Evolutionary conservation across 345 rosid genomes (phyloP).

Genomic region (Hevea brasiliensis): DNA sequence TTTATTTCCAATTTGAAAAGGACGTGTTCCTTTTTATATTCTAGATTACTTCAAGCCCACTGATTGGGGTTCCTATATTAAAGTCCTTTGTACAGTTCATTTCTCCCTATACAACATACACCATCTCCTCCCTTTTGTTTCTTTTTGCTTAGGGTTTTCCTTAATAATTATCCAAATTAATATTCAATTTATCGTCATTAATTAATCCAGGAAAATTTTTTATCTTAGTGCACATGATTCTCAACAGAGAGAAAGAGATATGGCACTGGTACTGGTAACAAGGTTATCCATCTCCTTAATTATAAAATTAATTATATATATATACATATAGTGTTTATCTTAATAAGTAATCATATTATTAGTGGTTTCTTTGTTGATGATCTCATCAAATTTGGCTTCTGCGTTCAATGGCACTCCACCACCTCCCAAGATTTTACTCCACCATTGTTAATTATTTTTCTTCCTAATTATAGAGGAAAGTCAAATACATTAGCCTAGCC

Average conservation of each 20-base stretch:
- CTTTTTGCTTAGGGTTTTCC: too few relatives aligned
- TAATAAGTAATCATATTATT: too few relatives aligned
- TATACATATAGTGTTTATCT: too few relatives aligned
- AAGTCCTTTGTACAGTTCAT: constrained; percentile 12
- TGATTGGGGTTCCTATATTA: constrained; percentile 2
- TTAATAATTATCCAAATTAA: background rate
- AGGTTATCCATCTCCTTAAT: constrained; percentile 8
- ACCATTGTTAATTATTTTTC: background rate
- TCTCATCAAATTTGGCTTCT: constrained; percentile 16
- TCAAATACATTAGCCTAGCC: background rate
- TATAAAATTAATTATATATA: background rate
- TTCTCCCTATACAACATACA: background rate
- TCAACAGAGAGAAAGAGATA: background rate
- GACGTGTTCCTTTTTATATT: background rate
- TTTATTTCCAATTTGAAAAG: constrained; percentile 25
- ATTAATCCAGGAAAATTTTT: background rate
- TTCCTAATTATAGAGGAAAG: background rate
- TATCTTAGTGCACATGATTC: constrained; percentile 8
- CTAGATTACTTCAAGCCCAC: constrained; percentile 19
- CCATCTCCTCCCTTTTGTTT: background rate
- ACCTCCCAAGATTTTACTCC: background rate
- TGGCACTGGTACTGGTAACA: too few relatives aligned
- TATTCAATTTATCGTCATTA: background rate
- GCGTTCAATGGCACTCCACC: background rate
- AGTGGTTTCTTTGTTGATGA: constrained; percentile 9